Base-by-base conservation (phyloP, 2,329 filamentous ascomycete genomes). In the Aspergillus melleus region DNA sequence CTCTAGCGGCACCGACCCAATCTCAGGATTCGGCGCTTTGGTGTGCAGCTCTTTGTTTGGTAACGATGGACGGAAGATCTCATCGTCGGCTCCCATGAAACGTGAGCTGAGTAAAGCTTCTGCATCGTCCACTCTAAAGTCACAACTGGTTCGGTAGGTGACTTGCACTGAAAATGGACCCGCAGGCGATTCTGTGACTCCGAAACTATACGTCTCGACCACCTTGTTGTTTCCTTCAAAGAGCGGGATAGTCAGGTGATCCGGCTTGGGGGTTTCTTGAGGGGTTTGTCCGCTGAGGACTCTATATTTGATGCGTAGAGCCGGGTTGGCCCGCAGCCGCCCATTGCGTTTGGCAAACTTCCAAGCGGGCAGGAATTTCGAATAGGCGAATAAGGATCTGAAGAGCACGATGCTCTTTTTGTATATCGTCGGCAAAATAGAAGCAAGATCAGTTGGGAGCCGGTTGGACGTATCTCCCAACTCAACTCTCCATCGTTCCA, bases 321-420 rank as follows among this genome's bases (percentile, higher is more conserved):
- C 74, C 51, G 84, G 81, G 81, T 87, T 77, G 46, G 84, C 78
- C 55, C 87, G 86, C 64, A 86, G 85, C 76, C 93, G 94, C 20
- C 86, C 85, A 64, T 90, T 83, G 54, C 86, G 87, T 69, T 90
- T 89, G 70, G 90, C 87, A 70, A 96, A 90, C 77, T 89, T 96
- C 88, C 90, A 96, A 24, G 90, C 88, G 2, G 95, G 95, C 62
- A 96, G 80, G 62, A 97, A 85, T 68, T 91, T 89, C 46, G 91
- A 86, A 57, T 90, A 90, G 53, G 91, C 87, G 74, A 91, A 96
- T 50, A 99, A 83, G 1, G 92, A 92, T 61, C 95, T 86, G 77
- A 98, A 97, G 68, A 97, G 87, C 66, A 98, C 90, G 64, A 99
- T 96, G 68, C 91, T 92, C 78, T 96, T 95, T 79, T 99, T 99